Evolutionary conservation across 1,284 basidiomycete species (phyloP).

Genomic region (Cutaneotrichosporon cyanovorans): DNA sequence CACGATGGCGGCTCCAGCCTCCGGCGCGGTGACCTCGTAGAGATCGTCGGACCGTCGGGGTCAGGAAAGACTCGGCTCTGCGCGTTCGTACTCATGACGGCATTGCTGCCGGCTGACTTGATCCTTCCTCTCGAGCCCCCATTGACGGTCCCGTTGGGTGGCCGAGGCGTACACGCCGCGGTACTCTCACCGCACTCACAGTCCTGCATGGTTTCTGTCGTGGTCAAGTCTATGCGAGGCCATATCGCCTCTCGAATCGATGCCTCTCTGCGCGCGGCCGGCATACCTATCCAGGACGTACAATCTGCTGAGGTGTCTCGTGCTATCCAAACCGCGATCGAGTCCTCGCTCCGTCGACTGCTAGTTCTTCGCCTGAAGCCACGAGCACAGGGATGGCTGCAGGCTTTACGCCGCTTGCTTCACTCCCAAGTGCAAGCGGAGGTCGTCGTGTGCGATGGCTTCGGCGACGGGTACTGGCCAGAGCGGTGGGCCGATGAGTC

Average conservation of each 20-base stretch:
- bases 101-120: constrained; percentile 24
- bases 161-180: constrained; percentile 11
- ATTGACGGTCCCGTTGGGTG: no score
- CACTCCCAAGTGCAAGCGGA: constrained; percentile 2
- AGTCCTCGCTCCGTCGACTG: neutral
- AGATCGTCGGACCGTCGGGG: constrained; percentile 38
- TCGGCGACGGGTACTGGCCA: constrained; percentile 38
- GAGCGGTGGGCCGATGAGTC: constrained; percentile 22
- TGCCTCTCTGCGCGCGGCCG: neutral
- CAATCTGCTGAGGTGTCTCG: no score
- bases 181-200: constrained; percentile 29
- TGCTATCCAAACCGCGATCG: neutral
- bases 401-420: constrained; percentile 20
- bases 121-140: constrained; percentile 2
- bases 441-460: constrained; percentile 37
- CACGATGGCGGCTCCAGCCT: constrained; percentile 30
- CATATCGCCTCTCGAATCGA: constrained; percentile 23
- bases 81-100: constrained; percentile 27
- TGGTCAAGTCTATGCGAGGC: constrained; percentile 20
- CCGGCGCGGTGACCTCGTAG: constrained; percentile 42
- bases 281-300: no score
- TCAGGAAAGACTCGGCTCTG: constrained; percentile 31
- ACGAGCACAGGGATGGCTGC: constrained; percentile 11
- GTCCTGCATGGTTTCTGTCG: constrained; percentile 11
- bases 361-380: neutral